Base-by-base conservation (phyloP, 257 asterid species). In the Parsonsia alboflavescens region DNA sequence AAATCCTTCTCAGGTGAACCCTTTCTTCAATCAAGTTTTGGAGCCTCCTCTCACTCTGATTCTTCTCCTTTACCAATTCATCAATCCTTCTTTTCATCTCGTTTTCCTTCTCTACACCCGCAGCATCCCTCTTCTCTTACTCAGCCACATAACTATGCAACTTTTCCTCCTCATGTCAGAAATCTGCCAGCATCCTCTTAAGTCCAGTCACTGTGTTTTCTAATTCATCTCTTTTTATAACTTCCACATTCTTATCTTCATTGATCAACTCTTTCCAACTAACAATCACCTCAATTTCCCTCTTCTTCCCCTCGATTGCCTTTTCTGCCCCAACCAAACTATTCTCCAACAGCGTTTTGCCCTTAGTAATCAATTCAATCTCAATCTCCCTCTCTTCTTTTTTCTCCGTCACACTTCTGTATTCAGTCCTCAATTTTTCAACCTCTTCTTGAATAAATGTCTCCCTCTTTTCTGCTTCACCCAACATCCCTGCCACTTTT, bases 111-210 rank as follows among this genome's bases (percentile, higher is more conserved):
- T 80, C 87, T 77, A 64, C 85, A 17, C 87, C 83, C n/a, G 80
- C 89, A 36, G 46, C 54, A 50, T 82, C 76, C 80, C 77, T 88
- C 81, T 74, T 84, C 88, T 93, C 98, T 82, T 89, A 84, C 71
- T 86, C 89, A 0, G 81, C 85, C 76, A 87, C 77, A 80, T 69
- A 65, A 2, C 2, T 53, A 3, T 52, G 75, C 83, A 91, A 75
- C 41, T 26, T 77, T 0, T 21, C 85, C n/a, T n/a, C n/a, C n/a
- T n/a, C n/a, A n/a, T n/a, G n/a, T n/a, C n/a, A n/a, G n/a, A n/a
- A n/a, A n/a, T n/a, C n/a, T n/a, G n/a, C n/a, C n/a, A n/a, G n/a
- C n/a, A n/a, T n/a, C n/a, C n/a, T n/a, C n/a, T n/a, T 76, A 59
- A 93, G 86, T 44, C 56, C 78, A 67, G 50, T 58, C 65, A 89